Conservation (phyloP, 2,329 filamentous ascomycete species). For the Stylonectria norvegica region DNA sequence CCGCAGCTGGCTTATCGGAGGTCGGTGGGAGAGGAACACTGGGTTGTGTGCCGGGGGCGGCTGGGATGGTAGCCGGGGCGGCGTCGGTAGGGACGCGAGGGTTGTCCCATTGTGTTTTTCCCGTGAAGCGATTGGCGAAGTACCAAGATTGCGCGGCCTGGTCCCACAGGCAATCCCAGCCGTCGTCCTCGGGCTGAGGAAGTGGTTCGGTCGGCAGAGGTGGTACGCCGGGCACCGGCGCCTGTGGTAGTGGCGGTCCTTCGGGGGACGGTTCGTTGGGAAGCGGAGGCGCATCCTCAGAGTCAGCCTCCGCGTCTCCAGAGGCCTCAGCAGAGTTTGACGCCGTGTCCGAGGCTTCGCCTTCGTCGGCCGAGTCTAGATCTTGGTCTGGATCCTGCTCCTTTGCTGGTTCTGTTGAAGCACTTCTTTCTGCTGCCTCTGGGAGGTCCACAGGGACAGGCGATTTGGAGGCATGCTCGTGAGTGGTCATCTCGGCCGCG, state of each 20-base stretch:
- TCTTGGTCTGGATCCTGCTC: constrained; percentile 4
- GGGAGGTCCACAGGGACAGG: constrained; percentile 7
- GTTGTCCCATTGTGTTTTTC: constrained; percentile 78
- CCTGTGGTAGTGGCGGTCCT: constrained; percentile 32
- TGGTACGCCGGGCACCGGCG: constrained; percentile 29
- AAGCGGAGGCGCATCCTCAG: constrained; percentile 33
- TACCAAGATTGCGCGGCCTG: constrained; percentile 65
- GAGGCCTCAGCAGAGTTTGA: constrained; percentile 25
- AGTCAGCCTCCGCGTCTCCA: constrained; percentile 16
- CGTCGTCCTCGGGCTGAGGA: constrained; percentile 61
- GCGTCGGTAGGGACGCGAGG: constrained; percentile 62
- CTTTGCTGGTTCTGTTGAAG: constrained; percentile 12
- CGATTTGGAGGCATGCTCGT: constrained; percentile 14
- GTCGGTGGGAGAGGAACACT: constrained; percentile 30
- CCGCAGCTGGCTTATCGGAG: constrained; percentile 46
- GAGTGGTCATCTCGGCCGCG: constrained; percentile 12
- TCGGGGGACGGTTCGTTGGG: constrained; percentile 32
- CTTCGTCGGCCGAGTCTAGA: too few relatives aligned
- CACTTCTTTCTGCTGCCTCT: too few relatives aligned
- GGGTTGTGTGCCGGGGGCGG: constrained; percentile 24
- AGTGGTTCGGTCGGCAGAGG: constrained; percentile 42
- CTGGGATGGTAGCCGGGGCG: constrained; percentile 26
- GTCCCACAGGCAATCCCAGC: constrained; percentile 83
- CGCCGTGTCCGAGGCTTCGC: constrained; percentile 11
- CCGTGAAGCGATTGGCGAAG: constrained; percentile 80